Base-by-base conservation (phyloP, 495 filamentous ascomycete genomes). In the Podospora pseudopauciseta region DNA sequence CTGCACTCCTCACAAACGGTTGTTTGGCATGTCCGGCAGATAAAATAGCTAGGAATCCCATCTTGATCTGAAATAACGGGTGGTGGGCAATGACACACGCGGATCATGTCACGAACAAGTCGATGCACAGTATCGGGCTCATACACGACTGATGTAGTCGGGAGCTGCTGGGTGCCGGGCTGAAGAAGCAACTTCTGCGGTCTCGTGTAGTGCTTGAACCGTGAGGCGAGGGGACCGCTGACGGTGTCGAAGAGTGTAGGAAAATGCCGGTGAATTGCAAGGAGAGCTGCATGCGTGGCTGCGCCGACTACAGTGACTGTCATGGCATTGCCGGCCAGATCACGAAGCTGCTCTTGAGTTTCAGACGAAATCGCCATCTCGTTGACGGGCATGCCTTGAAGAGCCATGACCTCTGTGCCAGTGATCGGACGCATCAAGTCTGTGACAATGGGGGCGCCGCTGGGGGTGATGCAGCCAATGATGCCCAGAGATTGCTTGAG, bases 301-400 rank as follows among this genome's bases (percentile, higher is more conserved):
- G 86, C 81, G 1, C 90, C 89, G 5, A 94, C 87, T 7, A 92
- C 89, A 0, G 92, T 90, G 3, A 89, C 86, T 3, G 85, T 86
- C 92, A 96, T 96, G 0, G 92, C 92, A 73, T 96, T 96, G 0
- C 92, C 92, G 3, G 90, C 91, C 5, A 96, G 80, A 67, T 93
- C 86, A 63, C 88, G 86, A 7, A 92, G 79, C 30, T 95, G 82
- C 11, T 80, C 78, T 54, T 91, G 83, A 0, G 81, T 86, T 71
- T 95, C 89, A 44, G 81, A 81, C 1, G 86, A 88, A 5, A 94
- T 77, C 1, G 88, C 76, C 16, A 95, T 75, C 18, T 84, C 81
- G 53, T 88, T 75, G 4, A 90, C 71, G 0, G 91, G 89, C 53
- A 96, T 74, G 0, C 92, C 92, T 77, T 96, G 92, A 26, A 96